Evolutionary conservation across 176 grass and related monocot genomes (phyloP), one percentile per base, ranked within the genome.

Genomic region (Oryza glumipatula): DNA sequence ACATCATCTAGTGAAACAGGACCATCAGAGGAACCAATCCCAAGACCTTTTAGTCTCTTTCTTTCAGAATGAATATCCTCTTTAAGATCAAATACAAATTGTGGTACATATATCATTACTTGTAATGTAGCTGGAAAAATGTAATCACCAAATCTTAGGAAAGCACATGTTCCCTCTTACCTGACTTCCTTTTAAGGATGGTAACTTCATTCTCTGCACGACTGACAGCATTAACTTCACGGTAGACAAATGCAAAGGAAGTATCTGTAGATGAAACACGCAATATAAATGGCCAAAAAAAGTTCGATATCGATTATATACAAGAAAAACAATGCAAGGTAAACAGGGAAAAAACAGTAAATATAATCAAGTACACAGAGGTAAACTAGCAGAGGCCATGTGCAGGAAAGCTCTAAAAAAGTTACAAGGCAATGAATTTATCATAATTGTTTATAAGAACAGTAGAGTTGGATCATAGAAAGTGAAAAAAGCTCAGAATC

Each of bases 1-100:
- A 96, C 82, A 82, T 99, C 96, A 87, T 96, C 94, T 66, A 99
- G 88, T 52, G 90, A 99, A 88, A 99, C 51, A 81, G 94, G 96
- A 43, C 96, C 96, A 85, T 99, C 90, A 86, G 82, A 82, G 81
- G 89, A 91, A 89, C 96, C 96, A 88, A 99, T 99, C 64, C 94
- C 96, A 80, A 99, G 92, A 76, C 96, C 96, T 76, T 94, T 99
- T 15, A 94, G 84, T 80, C 93, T 94, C 92, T 96, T 99, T 84
- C 82, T 89, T 91, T 87, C 94, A 88, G 76, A 79, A 82, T 15
- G 77, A 74, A 73, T 56, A 30, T 92, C 91, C 74, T 80, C 96
- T 99, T 69, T 65, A 83, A n/a, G 65, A 56, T 71, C 9, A 80
- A 87, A 76, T 9, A 83, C 32, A 76, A 64, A 76, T 65, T 54